A percentile compares a stretch with the other conserved stretches of the same genome.
phyloP scores from a whole-genome alignment of 192 early-diverging fungal species.

The Powellomyces hirtus region DNA sequence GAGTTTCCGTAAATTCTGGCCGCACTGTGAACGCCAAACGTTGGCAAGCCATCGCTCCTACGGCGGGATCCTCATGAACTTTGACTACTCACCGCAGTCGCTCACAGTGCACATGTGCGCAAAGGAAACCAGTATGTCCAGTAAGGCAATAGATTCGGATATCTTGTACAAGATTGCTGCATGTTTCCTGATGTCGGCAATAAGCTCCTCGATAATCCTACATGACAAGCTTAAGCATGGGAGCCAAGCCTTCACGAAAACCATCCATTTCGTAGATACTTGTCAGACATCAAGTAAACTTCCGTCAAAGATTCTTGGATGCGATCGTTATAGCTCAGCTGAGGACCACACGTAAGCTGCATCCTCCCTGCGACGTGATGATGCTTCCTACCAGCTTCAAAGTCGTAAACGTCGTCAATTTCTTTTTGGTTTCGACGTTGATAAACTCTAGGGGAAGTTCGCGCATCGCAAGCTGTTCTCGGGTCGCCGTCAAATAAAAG shows the following conservation, averaged over 20 bases:
- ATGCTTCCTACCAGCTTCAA: slow-evolving; percentile 64
- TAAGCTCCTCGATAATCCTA: slow-evolving; percentile 25
- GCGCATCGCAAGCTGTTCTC: slow-evolving; percentile 39
- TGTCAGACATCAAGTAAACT: slow-evolving; percentile 78
- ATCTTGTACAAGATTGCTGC: slow-evolving; percentile 68
- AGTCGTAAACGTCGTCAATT: slow-evolving; percentile 67
- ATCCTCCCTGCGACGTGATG: no score
- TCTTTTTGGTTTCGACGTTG: slow-evolving; percentile 67
- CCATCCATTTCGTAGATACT: no score
- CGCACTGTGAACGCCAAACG: slow-evolving; percentile 44
- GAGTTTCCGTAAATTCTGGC: slow-evolving; percentile 76
- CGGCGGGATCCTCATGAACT: not conserved
- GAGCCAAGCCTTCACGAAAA: no score
- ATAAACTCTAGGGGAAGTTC: slow-evolving; percentile 68
- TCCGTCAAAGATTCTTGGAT: slow-evolving; percentile 80
- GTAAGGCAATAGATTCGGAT: slow-evolving; percentile 71
- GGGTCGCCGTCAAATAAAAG: slow-evolving; percentile 55
- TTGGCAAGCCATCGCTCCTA: not conserved
- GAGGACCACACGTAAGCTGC: no score
- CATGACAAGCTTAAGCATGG: no score
- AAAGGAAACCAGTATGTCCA: slow-evolving; percentile 80
- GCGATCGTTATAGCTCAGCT: slow-evolving; percentile 77
- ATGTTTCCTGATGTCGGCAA: slow-evolving; percentile 51
- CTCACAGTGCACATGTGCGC: slow-evolving; percentile 60
- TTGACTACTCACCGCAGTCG: slow-evolving; percentile 40